Evolutionary conservation across 768 basidiomycete genomes (phyloP).

Genomic region (Mycena indigotica): DNA sequence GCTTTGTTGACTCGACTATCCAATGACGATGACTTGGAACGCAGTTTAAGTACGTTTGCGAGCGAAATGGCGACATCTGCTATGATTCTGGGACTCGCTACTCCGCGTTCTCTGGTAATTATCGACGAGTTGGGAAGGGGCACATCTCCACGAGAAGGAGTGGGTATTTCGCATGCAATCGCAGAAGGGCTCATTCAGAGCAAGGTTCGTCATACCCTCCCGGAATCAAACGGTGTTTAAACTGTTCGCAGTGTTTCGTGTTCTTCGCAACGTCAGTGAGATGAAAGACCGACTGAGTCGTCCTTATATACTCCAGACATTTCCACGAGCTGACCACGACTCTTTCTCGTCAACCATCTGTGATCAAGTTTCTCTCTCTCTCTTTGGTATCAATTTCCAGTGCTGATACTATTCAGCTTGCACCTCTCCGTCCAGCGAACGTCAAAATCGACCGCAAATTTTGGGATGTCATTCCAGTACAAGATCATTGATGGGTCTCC

Average conservation of each 20-base stretch:
- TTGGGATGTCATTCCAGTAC: slow-evolving; percentile 79
- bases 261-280: slow-evolving; percentile 84
- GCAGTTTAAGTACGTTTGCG: slow-evolving; percentile 90
- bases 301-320: slow-evolving; percentile 50
- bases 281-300: background rate
- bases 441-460: slow-evolving; percentile 52
- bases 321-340: slow-evolving; percentile 80
- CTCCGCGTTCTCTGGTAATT: slow-evolving; percentile 70
- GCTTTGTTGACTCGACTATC: slow-evolving; percentile 84
- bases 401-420: slow-evolving; percentile 48
- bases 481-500: slow-evolving; percentile 79
- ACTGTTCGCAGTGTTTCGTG: slow-evolving; percentile 63
- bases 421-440: slow-evolving; percentile 76
- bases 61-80: slow-evolving; percentile 91
- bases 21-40: slow-evolving; percentile 92
- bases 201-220: slow-evolving; percentile 63
- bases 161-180: slow-evolving; percentile 84
- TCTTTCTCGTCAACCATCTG: slow-evolving; percentile 73
- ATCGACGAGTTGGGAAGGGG: slow-evolving; percentile 95
- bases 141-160: slow-evolving; percentile 80
- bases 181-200: slow-evolving; percentile 72
- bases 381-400: background rate
- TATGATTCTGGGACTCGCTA: slow-evolving; percentile 85
- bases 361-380: slow-evolving; percentile 66
- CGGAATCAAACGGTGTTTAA: background rate